Conservation (phyloP, 108 stramenopile species). For the Pelagomonas calceolata region DNA sequence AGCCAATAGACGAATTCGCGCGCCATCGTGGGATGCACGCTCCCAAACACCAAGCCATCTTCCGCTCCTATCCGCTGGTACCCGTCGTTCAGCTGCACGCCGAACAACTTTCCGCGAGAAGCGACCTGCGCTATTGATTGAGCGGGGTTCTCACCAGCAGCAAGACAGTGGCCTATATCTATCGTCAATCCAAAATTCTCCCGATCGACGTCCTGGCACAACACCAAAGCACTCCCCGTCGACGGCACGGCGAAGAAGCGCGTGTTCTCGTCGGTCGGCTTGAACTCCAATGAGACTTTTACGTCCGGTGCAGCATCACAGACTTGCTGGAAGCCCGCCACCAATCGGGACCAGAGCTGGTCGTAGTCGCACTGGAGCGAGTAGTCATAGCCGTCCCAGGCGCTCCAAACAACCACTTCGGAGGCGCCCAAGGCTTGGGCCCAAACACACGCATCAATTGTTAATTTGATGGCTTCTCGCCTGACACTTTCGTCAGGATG, state of each 20-base stretch:
- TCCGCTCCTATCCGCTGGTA: constrained; percentile 69
- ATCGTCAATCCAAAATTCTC: constrained; percentile 69
- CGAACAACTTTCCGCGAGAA: constrained; percentile 53
- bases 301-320: neutral
- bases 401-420: constrained; percentile 65
- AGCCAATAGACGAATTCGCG: neutral
- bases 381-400: constrained; percentile 78
- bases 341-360: constrained; percentile 62
- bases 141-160: constrained; percentile 68
- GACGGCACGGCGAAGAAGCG: constrained; percentile 69
- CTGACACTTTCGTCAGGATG: constrained; percentile 49
- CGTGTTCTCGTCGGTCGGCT: constrained; percentile 78
- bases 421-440: constrained; percentile 51
- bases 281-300: constrained; percentile 46
- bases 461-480: constrained; percentile 57
- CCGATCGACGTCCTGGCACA: constrained; percentile 59
- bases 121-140: constrained; percentile 66
- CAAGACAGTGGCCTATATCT: constrained; percentile 75
- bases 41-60: constrained; percentile 77
- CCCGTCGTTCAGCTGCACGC: constrained; percentile 64
- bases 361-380: constrained; percentile 61
- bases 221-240: constrained; percentile 62
- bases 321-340: constrained; percentile 43
- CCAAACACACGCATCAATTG: constrained; percentile 51
- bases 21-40: constrained; percentile 43